phyloP scores from a whole-genome alignment of 108 stramenopile genomes.

The Fragilariopsis cylindrus region DNA sequence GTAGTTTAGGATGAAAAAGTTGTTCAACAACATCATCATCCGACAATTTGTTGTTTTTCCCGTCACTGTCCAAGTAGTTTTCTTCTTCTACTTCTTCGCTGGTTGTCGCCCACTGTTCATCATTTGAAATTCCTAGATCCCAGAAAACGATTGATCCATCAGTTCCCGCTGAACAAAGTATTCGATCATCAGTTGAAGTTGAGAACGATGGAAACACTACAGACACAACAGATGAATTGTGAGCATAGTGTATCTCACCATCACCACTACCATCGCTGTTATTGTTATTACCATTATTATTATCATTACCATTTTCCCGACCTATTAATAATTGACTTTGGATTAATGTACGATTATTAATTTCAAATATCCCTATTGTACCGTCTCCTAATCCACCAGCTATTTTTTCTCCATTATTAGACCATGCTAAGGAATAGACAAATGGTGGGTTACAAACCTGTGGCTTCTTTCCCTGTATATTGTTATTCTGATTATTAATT shows the following conservation, averaged over 20 bases:
- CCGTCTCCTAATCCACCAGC: slow-evolving; percentile 83
- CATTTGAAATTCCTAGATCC: slow-evolving; percentile 61
- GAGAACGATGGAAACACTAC: slow-evolving; percentile 65
- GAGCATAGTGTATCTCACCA: slow-evolving; percentile 36
- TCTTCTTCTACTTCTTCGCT: not conserved
- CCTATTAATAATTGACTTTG: slow-evolving; percentile 43
- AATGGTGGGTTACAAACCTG: slow-evolving; percentile 88
- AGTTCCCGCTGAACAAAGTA: slow-evolving; percentile 65
- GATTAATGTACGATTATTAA: slow-evolving; percentile 46
- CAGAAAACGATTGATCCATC: slow-evolving; percentile 71
- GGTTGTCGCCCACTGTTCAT: slow-evolving; percentile 25
- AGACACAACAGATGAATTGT: slow-evolving; percentile 65
- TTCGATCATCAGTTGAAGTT: slow-evolving; percentile 46
- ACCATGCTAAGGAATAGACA: slow-evolving; percentile 79
- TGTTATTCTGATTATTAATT: slow-evolving; percentile 17
- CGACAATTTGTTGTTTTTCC: not conserved
- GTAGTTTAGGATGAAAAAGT: slow-evolving; percentile 7
- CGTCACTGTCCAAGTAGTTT: not conserved
- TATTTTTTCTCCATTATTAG: slow-evolving; percentile 56
- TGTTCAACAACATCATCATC: not conserved
- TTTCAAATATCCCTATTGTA: slow-evolving; percentile 39
- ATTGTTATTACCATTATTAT: not conserved
- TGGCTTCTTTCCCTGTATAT: slow-evolving; percentile 19
- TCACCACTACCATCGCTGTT: slow-evolving; percentile 6
- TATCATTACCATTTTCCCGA: slow-evolving; percentile 3